Percentiles rank a stretch among this genome's conserved stretches.
phyloP scores from a whole-genome alignment of 495 filamentous ascomycete genomes.

The Talaromyces stipitatus region DNA sequence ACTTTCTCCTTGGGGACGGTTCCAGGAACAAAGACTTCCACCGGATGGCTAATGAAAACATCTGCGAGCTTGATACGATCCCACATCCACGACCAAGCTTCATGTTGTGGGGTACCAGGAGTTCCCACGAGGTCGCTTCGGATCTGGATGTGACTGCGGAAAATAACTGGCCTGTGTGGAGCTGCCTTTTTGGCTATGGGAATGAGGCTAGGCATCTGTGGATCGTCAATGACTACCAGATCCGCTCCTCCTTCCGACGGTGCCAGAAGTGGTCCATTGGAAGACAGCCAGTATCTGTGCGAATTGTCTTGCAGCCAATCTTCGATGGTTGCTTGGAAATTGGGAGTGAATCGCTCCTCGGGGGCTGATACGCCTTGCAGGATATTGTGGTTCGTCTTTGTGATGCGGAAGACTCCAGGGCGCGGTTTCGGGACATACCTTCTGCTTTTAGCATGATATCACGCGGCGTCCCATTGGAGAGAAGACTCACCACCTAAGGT shows the following conservation, averaged over 20 bases:
- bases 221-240: constrained; percentile 75
- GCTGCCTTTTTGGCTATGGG: constrained; percentile 64
- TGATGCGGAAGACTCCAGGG: constrained; percentile 77
- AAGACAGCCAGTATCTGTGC: constrained; percentile 64
- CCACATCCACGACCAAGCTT: constrained; percentile 77
- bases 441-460: background rate
- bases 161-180: constrained; percentile 71
- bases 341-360: constrained; percentile 49
- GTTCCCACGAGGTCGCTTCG: constrained; percentile 62
- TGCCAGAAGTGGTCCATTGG: constrained; percentile 60
- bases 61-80: constrained; percentile 61
- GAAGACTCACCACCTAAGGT: constrained; percentile 62
- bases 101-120: constrained; percentile 57
- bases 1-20: constrained; percentile 60
- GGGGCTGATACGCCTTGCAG: constrained; percentile 71
- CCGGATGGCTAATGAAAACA: constrained; percentile 80
- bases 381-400: constrained; percentile 90
- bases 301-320: constrained; percentile 78
- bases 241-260: constrained; percentile 69
- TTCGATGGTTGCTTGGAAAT: constrained; percentile 52
- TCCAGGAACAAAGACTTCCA: constrained; percentile 66
- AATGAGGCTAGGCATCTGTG: constrained; percentile 81
- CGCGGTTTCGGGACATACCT: constrained; percentile 77
- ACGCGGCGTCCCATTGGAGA: background rate
- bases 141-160: constrained; percentile 77